Evolutionary conservation across 2,329 filamentous ascomycete species (phyloP).

Genomic region (Acrocalymma vagum): DNA sequence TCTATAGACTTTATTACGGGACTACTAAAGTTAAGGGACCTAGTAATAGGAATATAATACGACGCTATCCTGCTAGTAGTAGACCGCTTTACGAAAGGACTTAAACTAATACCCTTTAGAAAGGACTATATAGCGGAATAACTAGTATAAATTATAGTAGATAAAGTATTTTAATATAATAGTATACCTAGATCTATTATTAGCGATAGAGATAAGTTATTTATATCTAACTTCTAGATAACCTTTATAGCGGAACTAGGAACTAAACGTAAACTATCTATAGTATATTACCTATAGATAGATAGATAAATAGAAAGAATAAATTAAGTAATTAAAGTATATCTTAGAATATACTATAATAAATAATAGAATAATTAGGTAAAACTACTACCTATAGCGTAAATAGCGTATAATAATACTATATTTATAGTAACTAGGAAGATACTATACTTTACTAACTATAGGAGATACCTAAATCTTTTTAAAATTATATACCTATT

Average conservation of each 20-base stretch:
- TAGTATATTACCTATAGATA: slow-evolving; percentile 1
- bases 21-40: slow-evolving; percentile 3
- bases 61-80: slow-evolving; percentile 7
- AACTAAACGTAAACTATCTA: slow-evolving; percentile 1
- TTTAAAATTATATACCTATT: slow-evolving; percentile 8
- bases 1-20: slow-evolving; percentile 13
- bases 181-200: slow-evolving; percentile 3
- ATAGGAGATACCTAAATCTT: slow-evolving; percentile 3
- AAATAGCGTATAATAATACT: slow-evolving; percentile 1
- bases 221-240: slow-evolving; percentile 1
- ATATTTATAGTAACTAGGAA: slow-evolving; percentile 8
- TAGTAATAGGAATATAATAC: slow-evolving; percentile 1
- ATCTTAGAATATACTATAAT: slow-evolving; percentile 8
- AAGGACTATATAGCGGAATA: slow-evolving; percentile 1
- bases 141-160: slow-evolving; percentile 6
- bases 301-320: background rate
- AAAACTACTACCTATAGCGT: no score
- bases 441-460: slow-evolving; percentile 2
- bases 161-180: slow-evolving; percentile 3
- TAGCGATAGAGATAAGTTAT: slow-evolving; percentile 3
- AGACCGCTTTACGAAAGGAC: slow-evolving; percentile 1
- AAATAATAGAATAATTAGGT: slow-evolving; percentile 2
- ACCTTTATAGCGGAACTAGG: background rate
- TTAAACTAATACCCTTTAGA: slow-evolving; percentile 2
- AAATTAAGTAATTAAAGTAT: slow-evolving; percentile 6